Evolutionary conservation across 2,329 filamentous ascomycete genomes (phyloP), one percentile per base, ranked within the genome.

Genomic region (Trichoderma sp.): DNA sequence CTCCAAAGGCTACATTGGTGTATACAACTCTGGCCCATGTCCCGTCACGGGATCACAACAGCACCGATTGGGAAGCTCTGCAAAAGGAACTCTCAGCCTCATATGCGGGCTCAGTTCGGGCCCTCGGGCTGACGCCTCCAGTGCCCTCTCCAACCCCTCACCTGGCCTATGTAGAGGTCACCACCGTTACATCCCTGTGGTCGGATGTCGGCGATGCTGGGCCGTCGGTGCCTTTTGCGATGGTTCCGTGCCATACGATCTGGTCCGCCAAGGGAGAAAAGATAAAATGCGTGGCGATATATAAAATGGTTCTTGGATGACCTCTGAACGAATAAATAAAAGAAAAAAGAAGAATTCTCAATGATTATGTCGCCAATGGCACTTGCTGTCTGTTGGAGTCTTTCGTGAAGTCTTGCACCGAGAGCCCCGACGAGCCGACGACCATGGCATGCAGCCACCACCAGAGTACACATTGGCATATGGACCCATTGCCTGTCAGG

Each of bases 171-270:
- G 74, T 79, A 51, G 80, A 81, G 62, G 57, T 74, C n/a, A 63
- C 64, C 14, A 74, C 75, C 64, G 72, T 74, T 12, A 70, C 64
- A 18, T 71, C 71, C 8, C 15, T 71, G 7, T 78, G 77, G 78
- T 57, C 67, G 6, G 70, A 71, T 12, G 53, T 53, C 3, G 57
- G 43, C 51, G 43, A 70, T 2, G 30, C 63, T 39, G 36, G 64
- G 11, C 58, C 61, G 24, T 56, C 72, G 28, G 18, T 74, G 65
- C 57, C 73, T 0, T 72, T 75, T 60, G 77, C 79, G 3, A 68
- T 78, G 6, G 74, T 83, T 24, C 82, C 82, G n/a, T 83, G 82
- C 67, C 75, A 74, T 67, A 82, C 82, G 6, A 76, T 83, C 12
- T 82, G 81, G 81, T 79, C 79, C 9, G 67, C 74, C 14, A 57